Conservation (phyloP, 2,329 filamentous ascomycete species). For the Phialophora tarda region DNA sequence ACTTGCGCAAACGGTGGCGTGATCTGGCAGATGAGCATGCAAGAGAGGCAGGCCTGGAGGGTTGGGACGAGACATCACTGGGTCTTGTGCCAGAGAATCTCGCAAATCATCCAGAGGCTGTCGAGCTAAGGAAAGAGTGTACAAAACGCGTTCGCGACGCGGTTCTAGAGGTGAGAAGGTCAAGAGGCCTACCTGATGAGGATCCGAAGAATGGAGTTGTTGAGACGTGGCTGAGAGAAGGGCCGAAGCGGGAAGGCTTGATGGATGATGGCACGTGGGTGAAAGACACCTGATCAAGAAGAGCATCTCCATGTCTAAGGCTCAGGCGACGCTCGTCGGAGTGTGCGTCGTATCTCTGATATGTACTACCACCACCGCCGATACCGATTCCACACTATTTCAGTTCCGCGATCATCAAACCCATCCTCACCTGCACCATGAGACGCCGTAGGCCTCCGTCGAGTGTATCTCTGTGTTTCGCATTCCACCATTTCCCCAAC, state of each 20-base stretch:
- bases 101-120: conserved; percentile 74
- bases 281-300: conserved; percentile 56
- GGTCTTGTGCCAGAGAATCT: conserved; percentile 70
- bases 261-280: conserved; percentile 64
- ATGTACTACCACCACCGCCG: background rate
- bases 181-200: conserved; percentile 76
- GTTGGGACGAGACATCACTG: conserved; percentile 42
- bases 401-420: background rate
- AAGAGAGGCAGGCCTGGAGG: conserved; percentile 26
- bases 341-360: background rate
- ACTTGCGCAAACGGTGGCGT: conserved; percentile 76
- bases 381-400: background rate
- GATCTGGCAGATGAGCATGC: conserved; percentile 54
- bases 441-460: background rate
- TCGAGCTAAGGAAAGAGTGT: conserved; percentile 77
- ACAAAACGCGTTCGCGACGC: conserved; percentile 77
- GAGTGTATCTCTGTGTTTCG: background rate
- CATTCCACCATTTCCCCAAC: background rate
- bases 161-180: conserved; percentile 76
- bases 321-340: background rate
- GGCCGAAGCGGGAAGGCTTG: conserved; percentile 59
- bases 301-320: background rate
- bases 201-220: conserved; percentile 77
- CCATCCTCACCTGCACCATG: background rate
- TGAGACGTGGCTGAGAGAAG: conserved; percentile 76